Evolutionary conservation across 2,329 filamentous ascomycete species (phyloP).

Genomic region (Aureobasidium sp.): DNA sequence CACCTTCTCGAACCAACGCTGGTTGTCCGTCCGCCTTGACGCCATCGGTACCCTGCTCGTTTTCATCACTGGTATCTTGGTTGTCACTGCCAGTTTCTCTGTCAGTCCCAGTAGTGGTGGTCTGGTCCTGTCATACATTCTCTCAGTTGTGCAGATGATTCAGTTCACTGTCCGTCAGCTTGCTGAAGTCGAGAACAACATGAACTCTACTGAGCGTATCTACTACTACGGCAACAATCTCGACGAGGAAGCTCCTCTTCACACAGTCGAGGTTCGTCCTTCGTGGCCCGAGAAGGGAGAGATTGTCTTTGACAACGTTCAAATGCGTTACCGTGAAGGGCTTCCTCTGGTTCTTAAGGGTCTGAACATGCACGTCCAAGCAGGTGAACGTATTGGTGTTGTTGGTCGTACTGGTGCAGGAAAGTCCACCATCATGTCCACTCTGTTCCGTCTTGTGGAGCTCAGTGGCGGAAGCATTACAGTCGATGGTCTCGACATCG

Average conservation of each 20-base stretch:
- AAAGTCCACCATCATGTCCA: conserved; percentile 76
- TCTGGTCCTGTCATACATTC: conserved; percentile 84
- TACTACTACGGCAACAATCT: conserved; percentile 82
- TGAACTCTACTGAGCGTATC: conserved; percentile 91
- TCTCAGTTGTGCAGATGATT: conserved; percentile 89
- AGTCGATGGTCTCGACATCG: conserved; percentile 50
- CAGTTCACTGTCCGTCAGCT: conserved; percentile 92
- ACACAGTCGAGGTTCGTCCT: conserved; percentile 58
- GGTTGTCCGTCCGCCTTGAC: conserved; percentile 80
- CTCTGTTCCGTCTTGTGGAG: conserved; percentile 62
- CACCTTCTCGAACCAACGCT: conserved; percentile 91
- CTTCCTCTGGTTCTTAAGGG: conserved; percentile 41
- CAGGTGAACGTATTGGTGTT: conserved; percentile 72
- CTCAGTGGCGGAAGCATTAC: conserved; percentile 38
- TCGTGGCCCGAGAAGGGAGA: conserved; percentile 83
- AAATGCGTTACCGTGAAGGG: conserved; percentile 44
- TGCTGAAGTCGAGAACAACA: conserved; percentile 93
- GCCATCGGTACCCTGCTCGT: conserved; percentile 75
- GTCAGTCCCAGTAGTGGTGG: conserved; percentile 79
- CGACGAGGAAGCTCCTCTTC: conserved; percentile 80
- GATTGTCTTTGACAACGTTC: conserved; percentile 41
- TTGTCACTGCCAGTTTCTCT: conserved; percentile 82
- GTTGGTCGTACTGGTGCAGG: conserved; percentile 76
- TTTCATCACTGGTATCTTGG: conserved; percentile 79
- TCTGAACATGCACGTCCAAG: conserved; percentile 56